Evolutionary conservation across 768 basidiomycete genomes (phyloP), one percentile per base, ranked within the genome.

Genomic region (Podaxis sp.): DNA sequence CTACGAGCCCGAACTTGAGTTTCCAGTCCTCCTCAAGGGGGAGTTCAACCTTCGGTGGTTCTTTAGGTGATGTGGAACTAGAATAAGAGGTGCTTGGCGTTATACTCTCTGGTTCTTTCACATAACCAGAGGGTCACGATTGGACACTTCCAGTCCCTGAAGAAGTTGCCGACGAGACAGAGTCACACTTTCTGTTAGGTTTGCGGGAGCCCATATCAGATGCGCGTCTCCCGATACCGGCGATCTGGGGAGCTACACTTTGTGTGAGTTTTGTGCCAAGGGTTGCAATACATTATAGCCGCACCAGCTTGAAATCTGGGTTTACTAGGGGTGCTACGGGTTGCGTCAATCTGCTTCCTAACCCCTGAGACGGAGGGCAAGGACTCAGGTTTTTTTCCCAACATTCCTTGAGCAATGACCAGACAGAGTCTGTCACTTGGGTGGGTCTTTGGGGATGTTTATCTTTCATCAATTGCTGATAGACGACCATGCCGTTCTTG

Each of bases 371-470:
- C 79, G 15, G 77, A 72, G 17, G 81, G 82, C 15, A 81, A 71
- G 2, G 67, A 63, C 59, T 22, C 1, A 22, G 22, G 22, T 76
- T 74, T 52, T 68, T 73, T 26, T 74, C 63, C 81, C 82, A 83
- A 61, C 83, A 83, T 56, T 68, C 69, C 28, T 69, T 69, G 72
- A 82, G 77, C 52, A 83, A 66, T 7, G 67, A 52, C 83, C 82
- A 83, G 59, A 83, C 69, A 1, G 72, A 70, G 66, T 82, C 77
- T 28, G 67, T 69, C 2, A 82, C 68, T 15, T 76, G 77, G 22
- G 65, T 72, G 2, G 81, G 80, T 15, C 78, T 72, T 13, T 73
- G 72, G 2, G 81, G 82, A 15, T 75, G 65, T 48, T 71, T 74
- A 4, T 76, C 75, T 28, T 75, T 67, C 19, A 74, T 70, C 33